Percentiles rank a stretch among this genome's conserved stretches.
Conservation (phyloP, 208 protist genomes). For the Crithidia brevicula region DNA sequence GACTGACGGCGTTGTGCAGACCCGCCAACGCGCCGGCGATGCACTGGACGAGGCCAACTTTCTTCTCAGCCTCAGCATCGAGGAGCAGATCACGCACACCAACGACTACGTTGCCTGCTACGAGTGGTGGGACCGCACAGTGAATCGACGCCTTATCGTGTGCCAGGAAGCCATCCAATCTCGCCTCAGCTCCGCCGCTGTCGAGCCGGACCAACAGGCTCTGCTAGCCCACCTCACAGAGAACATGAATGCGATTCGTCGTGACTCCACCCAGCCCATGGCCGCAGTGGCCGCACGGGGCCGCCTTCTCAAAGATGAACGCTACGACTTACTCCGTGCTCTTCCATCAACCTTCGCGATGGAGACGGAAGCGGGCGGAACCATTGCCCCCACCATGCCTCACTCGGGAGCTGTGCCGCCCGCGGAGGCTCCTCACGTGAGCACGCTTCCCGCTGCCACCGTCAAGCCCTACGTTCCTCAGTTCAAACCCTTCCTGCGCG, state of each 20-base stretch:
- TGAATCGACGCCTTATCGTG: constrained; percentile 43
- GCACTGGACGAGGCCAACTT: constrained; percentile 55
- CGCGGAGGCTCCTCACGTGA: too few species aligned
- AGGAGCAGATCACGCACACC: constrained; percentile 70
- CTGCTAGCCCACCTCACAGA: constrained; percentile 10
- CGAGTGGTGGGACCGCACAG: constrained; percentile 57
- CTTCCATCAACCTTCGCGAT: constrained; percentile 1
- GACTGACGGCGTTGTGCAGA: constrained; percentile 47
- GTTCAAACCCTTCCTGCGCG: neutral
- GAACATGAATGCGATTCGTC: constrained; percentile 39
- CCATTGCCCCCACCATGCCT: neutral
- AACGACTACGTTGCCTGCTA: constrained; percentile 62
- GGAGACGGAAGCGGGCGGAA: neutral
- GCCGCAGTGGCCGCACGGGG: constrained; percentile 42
- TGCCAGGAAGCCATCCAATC: constrained; percentile 45
- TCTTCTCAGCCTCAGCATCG: constrained; percentile 58
- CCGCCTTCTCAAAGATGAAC: constrained; percentile 55
- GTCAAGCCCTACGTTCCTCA: neutral
- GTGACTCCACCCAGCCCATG: constrained; percentile 42
- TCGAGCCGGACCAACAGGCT: neutral
- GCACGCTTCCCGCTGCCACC: neutral
- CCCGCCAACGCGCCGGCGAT: constrained; percentile 25
- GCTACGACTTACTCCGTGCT: constrained; percentile 49
- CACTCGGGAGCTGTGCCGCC: neutral
- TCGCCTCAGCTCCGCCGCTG: neutral